Base-by-base conservation (phyloP, 805 yeast genomes). In the Lipomyces mesembrius region DNA sequence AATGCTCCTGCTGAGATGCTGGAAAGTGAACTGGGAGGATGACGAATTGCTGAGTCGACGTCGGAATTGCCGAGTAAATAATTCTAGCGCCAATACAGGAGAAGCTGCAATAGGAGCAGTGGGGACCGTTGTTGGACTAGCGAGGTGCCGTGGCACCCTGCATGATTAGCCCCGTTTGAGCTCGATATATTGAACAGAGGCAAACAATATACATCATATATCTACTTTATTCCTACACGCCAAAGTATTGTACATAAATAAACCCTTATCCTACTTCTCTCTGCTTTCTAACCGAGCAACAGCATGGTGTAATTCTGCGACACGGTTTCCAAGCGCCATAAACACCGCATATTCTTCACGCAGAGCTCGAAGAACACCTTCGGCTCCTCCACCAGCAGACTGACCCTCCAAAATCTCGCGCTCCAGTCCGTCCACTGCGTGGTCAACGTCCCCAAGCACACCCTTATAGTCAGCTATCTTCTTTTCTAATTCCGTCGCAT, bases 301-400 rank as follows among this genome's bases (percentile, higher is more conserved):
- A 17, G 79, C 79, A 62, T 84, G 86, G 75, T 89, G 93, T 49
- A 88, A 79, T 73, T 87, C 91, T 3, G 93, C 92, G 74, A 89
- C 86, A 25, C 84, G 82, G 73, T 88, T 90, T 63, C 91, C 88
- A 61, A 89, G 80, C 74, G 88, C 90, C 86, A 89, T 87, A 75
- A 88, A 89, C 65, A 89, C 81, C 59, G 80, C 79, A 74, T 88
- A 87, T 77, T 89, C 92, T 69, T 84, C 86, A 71, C 83, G 85
- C 61, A 79, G 65, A 22, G 74, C 73, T 9, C 70, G 69, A 39
- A 74, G 66, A 57, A 76, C 66, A 1, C 61, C 73, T 2, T 67
- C 73, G 6, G 74, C 72, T 7, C 65, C 56, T 14, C 59, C 58
- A 8, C 57, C 46, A 12, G 39, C 58, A 6, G 55, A 46, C 49